Evolutionary conservation across 495 filamentous ascomycete species (phyloP).

Genomic region (Chaetomidium leptoderma): DNA sequence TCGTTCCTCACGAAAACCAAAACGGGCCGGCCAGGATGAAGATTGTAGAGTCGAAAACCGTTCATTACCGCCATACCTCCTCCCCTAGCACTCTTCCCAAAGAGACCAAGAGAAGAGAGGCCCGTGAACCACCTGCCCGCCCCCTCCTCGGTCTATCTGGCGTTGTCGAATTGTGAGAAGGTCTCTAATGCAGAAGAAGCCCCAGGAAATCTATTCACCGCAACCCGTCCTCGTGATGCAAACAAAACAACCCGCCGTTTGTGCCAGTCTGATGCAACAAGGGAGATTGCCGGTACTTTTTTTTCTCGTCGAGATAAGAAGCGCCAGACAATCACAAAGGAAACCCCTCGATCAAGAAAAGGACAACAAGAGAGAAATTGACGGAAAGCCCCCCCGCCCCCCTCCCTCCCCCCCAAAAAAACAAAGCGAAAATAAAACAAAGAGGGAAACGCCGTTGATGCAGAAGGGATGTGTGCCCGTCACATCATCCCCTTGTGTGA

Average conservation of each 20-base stretch:
- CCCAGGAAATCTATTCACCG: constrained; percentile 40
- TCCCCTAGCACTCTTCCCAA: constrained; percentile 16
- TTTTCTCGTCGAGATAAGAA: constrained; percentile 15
- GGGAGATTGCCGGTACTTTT: constrained; percentile 36
- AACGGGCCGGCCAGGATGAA: constrained; percentile 1
- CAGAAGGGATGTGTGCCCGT: constrained; percentile 19
- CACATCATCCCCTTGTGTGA: constrained; percentile 20
- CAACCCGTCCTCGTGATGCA: constrained; percentile 42
- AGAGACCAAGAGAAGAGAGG: constrained; percentile 13
- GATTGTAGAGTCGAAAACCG: constrained; percentile 11
- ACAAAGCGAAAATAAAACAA: constrained; percentile 22
- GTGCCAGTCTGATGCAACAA: constrained; percentile 44
- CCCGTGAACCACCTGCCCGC: constrained; percentile 17
- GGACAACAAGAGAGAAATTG: constrained; percentile 14
- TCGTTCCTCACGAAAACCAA: background rate
- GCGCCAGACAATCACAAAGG: constrained; percentile 8
- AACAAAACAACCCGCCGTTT: constrained; percentile 38
- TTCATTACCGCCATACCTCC: constrained; percentile 24
- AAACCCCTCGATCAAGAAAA: constrained; percentile 9
- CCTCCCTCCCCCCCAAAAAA: constrained; percentile 5
- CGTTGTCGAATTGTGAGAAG: constrained; percentile 29
- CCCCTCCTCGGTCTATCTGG: constrained; percentile 30
- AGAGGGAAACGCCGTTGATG: constrained; percentile 31
- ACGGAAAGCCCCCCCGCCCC: constrained; percentile 15
- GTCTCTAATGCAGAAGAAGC: constrained; percentile 33